Evolutionary conservation across 2,329 filamentous ascomycete species (phyloP).

Genomic region (Colletotrichum sp.): DNA sequence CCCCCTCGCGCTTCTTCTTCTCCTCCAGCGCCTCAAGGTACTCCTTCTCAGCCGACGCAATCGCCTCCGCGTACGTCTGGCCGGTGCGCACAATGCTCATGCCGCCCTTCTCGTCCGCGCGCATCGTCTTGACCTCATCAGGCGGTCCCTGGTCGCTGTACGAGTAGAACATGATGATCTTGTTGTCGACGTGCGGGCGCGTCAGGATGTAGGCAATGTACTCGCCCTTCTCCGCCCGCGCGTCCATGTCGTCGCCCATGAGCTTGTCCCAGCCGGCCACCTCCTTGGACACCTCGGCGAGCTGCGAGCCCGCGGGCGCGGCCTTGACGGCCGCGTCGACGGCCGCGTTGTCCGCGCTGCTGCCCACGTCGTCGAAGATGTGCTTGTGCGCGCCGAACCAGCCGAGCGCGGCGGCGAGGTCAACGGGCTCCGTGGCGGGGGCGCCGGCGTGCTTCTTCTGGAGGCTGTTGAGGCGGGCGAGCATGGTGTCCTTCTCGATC

Average conservation of each 20-base stretch:
- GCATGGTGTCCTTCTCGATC: neutral
- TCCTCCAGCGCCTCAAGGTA: neutral
- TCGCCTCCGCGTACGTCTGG: neutral
- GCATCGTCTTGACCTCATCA: neutral
- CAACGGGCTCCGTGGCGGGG: neutral
- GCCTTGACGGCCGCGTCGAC: neutral
- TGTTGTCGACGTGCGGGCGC: neutral
- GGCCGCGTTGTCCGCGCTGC: neutral
- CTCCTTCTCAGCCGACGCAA: neutral
- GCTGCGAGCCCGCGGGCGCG: neutral
- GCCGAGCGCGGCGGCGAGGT: neutral
- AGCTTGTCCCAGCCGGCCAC: neutral
- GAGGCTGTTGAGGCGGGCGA: neutral
- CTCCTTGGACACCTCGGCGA: neutral
- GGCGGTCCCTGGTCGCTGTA: neutral
- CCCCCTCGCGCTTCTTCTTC: rapidly evolving
- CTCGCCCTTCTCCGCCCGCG: neutral
- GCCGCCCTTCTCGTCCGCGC: neutral
- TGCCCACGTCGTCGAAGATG: neutral
- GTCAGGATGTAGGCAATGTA: neutral
- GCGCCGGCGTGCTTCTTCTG: neutral
- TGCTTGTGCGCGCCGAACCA: neutral
- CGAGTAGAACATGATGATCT: neutral
- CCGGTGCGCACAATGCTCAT: neutral
- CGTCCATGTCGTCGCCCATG: neutral